These are phyloP conservation scores for Rhinocladiella mackenziei DNA, from an alignment of 2,329 filamentous ascomycete species.

Conservation along the genomic window DNA sequence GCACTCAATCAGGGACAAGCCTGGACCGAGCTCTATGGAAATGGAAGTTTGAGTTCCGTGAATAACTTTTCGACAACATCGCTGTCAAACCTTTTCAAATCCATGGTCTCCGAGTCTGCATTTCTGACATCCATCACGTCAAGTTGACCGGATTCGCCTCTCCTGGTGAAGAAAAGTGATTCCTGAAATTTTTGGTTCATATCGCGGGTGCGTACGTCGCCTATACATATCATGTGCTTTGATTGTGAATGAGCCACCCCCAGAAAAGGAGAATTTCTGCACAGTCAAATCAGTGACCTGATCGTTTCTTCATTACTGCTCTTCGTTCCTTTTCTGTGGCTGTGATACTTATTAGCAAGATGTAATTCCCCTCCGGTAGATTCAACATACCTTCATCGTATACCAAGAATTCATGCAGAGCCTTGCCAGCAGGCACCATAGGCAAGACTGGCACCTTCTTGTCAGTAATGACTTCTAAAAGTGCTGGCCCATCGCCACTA, in stretches of 20 bases:
- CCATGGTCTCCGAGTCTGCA: neutral
- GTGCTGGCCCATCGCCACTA: constrained; percentile 70
- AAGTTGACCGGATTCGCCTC: neutral
- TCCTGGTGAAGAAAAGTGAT: neutral
- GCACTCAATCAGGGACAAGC: too few relatives aligned
- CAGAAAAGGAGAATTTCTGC: too few relatives aligned
- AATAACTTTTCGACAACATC: constrained; percentile 3
- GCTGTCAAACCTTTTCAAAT: neutral
- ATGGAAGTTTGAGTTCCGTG: neutral
- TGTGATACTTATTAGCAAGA: constrained; percentile 34
- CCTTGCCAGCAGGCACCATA: constrained; percentile 88
- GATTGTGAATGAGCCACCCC: neutral
- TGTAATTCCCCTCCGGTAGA: constrained; percentile 2
- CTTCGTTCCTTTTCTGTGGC: constrained; percentile 65
- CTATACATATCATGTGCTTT: constrained; percentile 10
- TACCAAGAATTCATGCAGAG: constrained; percentile 86
- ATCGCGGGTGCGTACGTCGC: constrained; percentile 15
- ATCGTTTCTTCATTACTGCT: constrained; percentile 55
- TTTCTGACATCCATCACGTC: neutral
- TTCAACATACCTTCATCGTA: constrained; percentile 69
- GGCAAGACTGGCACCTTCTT: constrained; percentile 78
- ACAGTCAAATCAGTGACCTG: constrained; percentile 20
- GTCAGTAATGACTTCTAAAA: constrained; percentile 82
- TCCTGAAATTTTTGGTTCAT: neutral
- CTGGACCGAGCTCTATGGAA: too few relatives aligned